Evolutionary conservation across 495 filamentous ascomycete species (phyloP).

Genomic region (Copromyces sp.): DNA sequence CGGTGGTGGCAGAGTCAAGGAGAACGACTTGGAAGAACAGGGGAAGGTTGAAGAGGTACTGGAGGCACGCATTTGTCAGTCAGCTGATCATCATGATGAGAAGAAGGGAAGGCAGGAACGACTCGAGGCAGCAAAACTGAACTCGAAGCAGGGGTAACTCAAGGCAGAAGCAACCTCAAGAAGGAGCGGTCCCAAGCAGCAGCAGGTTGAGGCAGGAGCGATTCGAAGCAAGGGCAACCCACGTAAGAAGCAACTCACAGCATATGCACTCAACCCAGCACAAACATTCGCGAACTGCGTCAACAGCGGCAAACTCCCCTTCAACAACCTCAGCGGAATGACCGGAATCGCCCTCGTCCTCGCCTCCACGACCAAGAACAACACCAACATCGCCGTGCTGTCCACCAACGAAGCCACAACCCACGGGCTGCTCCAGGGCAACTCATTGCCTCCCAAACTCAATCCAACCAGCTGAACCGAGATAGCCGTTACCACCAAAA

Average conservation of each 20-base stretch:
- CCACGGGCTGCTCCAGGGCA: slow-evolving; percentile 47
- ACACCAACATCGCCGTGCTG: slow-evolving; percentile 38
- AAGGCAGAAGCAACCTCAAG: too few relatives aligned
- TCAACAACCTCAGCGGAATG: slow-evolving; percentile 48
- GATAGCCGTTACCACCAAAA: slow-evolving; percentile 46
- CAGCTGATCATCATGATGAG: not conserved
- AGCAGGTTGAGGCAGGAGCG: not conserved
- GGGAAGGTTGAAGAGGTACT: slow-evolving; percentile 59
- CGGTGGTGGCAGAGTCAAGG: slow-evolving; percentile 49
- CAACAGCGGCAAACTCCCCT: slow-evolving; percentile 40
- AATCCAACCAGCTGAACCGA: slow-evolving; percentile 49
- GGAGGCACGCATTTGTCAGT: not conserved
- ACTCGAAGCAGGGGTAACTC: not conserved
- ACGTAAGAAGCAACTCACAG: slow-evolving; percentile 31
- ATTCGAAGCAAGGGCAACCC: not conserved
- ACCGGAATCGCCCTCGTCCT: slow-evolving; percentile 50
- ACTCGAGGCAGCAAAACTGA: not conserved
- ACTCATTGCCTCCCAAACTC: slow-evolving; percentile 52
- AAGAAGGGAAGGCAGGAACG: not conserved
- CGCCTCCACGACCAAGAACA: slow-evolving; percentile 46
- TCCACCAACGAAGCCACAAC: slow-evolving; percentile 42
- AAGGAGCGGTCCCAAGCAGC: too few relatives aligned
- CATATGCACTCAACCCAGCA: slow-evolving; percentile 52
- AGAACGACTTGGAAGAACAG: slow-evolving; percentile 56
- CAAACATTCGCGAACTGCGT: slow-evolving; percentile 52